Evolutionary conservation across 805 yeast species (phyloP).

Genomic region (Clavispora fructus): DNA sequence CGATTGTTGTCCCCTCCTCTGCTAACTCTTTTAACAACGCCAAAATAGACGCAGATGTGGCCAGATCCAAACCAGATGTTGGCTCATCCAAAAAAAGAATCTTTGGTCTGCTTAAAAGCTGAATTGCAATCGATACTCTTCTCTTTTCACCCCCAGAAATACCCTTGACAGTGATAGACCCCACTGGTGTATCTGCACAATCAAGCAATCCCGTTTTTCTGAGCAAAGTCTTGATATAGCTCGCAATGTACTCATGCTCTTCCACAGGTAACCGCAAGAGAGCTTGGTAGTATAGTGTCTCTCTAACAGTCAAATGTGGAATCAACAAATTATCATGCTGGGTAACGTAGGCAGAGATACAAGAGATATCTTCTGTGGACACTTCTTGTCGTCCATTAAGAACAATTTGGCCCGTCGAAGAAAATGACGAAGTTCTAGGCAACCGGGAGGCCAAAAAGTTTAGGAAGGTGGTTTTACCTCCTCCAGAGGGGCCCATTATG

Average conservation of each 20-base stretch:
- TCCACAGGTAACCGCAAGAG: conserved; percentile 50
- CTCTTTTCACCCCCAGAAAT: conserved; percentile 61
- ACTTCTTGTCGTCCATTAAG: conserved; percentile 25
- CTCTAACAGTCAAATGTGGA: conserved; percentile 69
- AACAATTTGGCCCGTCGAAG: conserved; percentile 21
- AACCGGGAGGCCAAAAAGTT: conserved; percentile 60
- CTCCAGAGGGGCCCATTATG: conserved; percentile 79
- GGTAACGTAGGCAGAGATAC: conserved; percentile 65
- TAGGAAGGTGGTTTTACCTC: conserved; percentile 68
- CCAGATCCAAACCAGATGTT: conserved; percentile 81
- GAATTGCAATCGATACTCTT: conserved; percentile 77
- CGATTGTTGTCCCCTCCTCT: conserved; percentile 59
- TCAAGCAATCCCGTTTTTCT: conserved; percentile 63
- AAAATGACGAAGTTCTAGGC: conserved; percentile 18
- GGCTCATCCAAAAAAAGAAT: conserved; percentile 80
- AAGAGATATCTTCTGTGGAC: conserved; percentile 19
- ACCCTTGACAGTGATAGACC: conserved; percentile 34
- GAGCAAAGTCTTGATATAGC: conserved; percentile 53
- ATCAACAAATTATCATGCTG: conserved; percentile 75
- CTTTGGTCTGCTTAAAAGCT: conserved; percentile 66
- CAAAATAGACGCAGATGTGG: conserved; percentile 67
- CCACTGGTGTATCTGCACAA: conserved; percentile 65
- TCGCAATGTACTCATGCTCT: conserved; percentile 36
- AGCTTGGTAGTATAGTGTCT: conserved; percentile 71
- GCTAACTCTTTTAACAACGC: conserved; percentile 55